Conservation (phyloP, 495 filamentous ascomycete species). For the Podospora conica region DNA sequence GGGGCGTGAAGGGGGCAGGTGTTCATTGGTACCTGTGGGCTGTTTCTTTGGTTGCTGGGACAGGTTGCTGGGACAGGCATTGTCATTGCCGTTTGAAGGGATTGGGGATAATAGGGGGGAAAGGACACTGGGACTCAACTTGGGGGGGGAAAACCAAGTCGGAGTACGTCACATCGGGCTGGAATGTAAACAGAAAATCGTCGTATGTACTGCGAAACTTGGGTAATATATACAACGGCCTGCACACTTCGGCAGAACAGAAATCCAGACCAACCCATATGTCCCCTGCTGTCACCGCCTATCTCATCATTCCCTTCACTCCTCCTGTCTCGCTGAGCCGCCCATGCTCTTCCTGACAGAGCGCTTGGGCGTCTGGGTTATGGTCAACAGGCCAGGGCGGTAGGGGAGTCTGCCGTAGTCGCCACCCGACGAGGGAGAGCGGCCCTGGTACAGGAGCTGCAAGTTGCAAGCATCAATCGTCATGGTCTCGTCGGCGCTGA, state of each 20-base stretch:
- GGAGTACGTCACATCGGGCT: too few relatives aligned
- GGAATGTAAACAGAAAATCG: background rate
- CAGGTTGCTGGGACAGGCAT: too few relatives aligned
- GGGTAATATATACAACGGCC: background rate
- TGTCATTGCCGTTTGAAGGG: too few relatives aligned
- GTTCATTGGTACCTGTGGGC: too few relatives aligned
- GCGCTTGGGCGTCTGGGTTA: background rate
- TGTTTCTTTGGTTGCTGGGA: too few relatives aligned
- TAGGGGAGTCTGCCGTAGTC: slow-evolving; percentile 46
- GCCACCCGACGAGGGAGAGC: slow-evolving; percentile 15
- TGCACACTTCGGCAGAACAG: background rate
- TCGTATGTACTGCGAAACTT: background rate
- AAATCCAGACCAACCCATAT: background rate
- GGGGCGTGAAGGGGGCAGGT: too few relatives aligned
- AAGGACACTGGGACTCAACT: too few relatives aligned
- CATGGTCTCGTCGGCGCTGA: slow-evolving; percentile 51
- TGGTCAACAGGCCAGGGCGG: slow-evolving; percentile 47
- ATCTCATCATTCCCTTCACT: background rate
- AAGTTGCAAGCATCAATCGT: slow-evolving; percentile 53
- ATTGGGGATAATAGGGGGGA: too few relatives aligned
- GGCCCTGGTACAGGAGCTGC: slow-evolving; percentile 53
- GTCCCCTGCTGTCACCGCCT: background rate
- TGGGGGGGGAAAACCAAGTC: too few relatives aligned
- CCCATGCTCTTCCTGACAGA: background rate
- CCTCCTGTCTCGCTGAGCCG: background rate